A percentile compares a stretch with the other conserved stretches of the same genome.
These are phyloP conservation scores for Nakazawaea siamensis DNA, from an alignment of 805 yeast genomes.

Conservation along the genomic window DNA sequence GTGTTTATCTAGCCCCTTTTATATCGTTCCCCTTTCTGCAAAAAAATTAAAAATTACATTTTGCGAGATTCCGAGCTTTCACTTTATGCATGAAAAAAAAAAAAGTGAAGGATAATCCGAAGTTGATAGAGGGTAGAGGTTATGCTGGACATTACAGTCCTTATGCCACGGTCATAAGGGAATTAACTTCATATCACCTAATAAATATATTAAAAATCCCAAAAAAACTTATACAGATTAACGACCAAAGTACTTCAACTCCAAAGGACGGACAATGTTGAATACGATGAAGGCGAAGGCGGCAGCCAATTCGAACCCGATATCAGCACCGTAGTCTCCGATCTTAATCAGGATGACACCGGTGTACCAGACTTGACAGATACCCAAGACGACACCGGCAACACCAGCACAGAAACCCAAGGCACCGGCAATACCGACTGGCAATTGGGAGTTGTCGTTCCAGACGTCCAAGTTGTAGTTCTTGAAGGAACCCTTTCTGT, in stretches of 20 bases:
- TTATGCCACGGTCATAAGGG: too few species aligned
- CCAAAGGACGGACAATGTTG: conserved; percentile 52
- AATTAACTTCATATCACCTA: too few species aligned
- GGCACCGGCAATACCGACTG: conserved; percentile 73
- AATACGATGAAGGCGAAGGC: conserved; percentile 59
- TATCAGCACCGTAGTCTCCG: conserved; percentile 71
- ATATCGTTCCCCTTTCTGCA: too few species aligned
- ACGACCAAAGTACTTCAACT: conserved; percentile 55
- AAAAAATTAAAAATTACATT: too few species aligned
- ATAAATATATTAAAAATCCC: too few species aligned
- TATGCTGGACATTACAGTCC: too few species aligned
- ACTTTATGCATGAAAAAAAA: too few species aligned
- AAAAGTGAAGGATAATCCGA: too few species aligned
- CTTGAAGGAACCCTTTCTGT: conserved; percentile 45
- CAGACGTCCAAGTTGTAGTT: conserved; percentile 60
- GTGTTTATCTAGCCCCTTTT: too few species aligned
- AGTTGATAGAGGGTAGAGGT: too few species aligned
- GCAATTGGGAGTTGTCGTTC: conserved; percentile 49
- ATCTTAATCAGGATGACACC: conserved; percentile 61
- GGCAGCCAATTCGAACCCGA: conserved; percentile 75
- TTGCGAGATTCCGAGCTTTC: too few species aligned
- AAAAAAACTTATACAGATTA: too few species aligned
- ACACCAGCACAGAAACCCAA: conserved; percentile 76
- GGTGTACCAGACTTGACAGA: conserved; percentile 77
- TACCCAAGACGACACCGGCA: conserved; percentile 81